These are phyloP conservation scores for Eustoma russellianum DNA, from an alignment of 257 asterid genomes.

Conservation along the genomic window DNA sequence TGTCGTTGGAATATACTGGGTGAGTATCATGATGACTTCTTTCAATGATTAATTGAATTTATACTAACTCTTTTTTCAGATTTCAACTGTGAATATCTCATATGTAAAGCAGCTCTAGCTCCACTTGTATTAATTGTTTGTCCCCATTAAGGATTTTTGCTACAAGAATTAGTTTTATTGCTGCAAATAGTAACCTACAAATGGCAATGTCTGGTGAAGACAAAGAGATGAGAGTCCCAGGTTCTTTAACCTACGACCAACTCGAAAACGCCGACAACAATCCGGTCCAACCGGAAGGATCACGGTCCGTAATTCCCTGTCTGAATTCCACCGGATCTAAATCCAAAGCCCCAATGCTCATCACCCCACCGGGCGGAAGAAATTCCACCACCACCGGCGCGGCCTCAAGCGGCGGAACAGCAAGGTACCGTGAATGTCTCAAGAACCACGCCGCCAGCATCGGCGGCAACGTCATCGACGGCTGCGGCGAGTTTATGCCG, in stretches of 20 bases:
- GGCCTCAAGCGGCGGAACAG: slow-evolving; percentile 1
- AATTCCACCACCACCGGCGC: background rate
- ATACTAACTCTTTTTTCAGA: no score
- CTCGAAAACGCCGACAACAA: slow-evolving; percentile 18
- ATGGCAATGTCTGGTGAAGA: slow-evolving; percentile 22
- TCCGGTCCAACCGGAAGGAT: slow-evolving; percentile 16
- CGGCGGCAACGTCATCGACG: slow-evolving; percentile 89
- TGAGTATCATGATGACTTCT: no score
- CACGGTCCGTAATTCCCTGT: slow-evolving; percentile 1
- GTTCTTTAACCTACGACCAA: slow-evolving; percentile 16
- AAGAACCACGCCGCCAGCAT: slow-evolving; percentile 91
- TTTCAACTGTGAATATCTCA: background rate
- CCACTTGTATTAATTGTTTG: background rate
- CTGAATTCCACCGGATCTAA: slow-evolving; percentile 35
- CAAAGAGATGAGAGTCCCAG: slow-evolving; percentile 25
- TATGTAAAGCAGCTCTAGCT: background rate
- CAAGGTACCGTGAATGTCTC: slow-evolving; percentile 64
- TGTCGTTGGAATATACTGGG: no score
- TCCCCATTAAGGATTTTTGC: background rate
- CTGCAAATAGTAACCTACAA: background rate
- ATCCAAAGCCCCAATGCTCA: slow-evolving; percentile 17
- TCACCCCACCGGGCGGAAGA: background rate
- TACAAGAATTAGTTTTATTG: slow-evolving; percentile 6
- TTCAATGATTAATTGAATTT: no score
- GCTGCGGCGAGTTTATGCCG: slow-evolving; percentile 98